These are phyloP conservation scores for Rhododendron vialii DNA, from an alignment of 148 eudicot genomes.

Conservation along the genomic window DNA sequence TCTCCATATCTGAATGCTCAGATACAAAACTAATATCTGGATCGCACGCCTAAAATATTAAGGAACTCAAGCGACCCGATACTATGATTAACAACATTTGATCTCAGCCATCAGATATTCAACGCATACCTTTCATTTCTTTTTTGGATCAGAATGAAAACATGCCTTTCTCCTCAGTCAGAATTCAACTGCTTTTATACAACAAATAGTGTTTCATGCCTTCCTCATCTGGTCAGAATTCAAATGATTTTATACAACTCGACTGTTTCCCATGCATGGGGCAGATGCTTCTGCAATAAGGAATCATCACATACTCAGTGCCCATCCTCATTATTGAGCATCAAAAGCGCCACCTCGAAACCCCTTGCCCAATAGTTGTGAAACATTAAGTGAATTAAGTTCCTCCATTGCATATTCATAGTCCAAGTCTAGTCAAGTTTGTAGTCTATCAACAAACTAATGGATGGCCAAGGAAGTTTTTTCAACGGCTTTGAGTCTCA, in stretches of 20 bases:
- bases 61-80: background rate
- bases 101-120: background rate
- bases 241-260: background rate
- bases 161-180: background rate
- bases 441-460: background rate
- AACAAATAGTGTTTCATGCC: background rate
- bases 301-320: background rate
- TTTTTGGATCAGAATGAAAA: background rate
- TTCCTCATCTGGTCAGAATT: background rate
- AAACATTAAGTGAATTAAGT: background rate
- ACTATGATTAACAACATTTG: background rate
- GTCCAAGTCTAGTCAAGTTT: background rate
- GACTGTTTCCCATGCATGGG: background rate
- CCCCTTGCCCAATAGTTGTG: background rate
- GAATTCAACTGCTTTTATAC: background rate
- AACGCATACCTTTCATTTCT: background rate
- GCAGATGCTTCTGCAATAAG: background rate
- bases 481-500: background rate
- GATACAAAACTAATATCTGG: background rate
- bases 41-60: background rate
- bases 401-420: background rate
- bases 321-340: background rate
- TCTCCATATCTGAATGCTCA: background rate
- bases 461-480: slow-evolving; percentile 1
- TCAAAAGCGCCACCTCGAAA: background rate